Base-by-base conservation (phyloP, 306 rosid genomes). In the Trichosanthes truncata region DNA sequence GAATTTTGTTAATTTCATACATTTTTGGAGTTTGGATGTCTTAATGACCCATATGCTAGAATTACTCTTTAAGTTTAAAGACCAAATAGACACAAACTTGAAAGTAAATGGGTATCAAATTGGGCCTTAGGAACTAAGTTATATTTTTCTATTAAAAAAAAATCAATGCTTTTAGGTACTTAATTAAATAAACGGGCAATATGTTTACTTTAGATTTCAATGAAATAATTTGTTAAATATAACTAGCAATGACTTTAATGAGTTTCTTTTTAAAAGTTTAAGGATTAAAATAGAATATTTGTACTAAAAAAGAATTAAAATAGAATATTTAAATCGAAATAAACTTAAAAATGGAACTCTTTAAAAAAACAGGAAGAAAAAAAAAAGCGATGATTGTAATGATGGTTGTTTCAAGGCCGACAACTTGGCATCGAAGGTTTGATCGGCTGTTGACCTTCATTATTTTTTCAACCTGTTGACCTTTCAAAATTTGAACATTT, bases 391-490 rank as follows among this genome's bases (percentile, higher is more conserved):
- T 31, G 3, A 36, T 38, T 66, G 23, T 66, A 36, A 67, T 4
- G 51, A 67, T 67, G 31, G 48, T 38, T 67, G 76, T 69, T 40
- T n/a, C 17, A 12, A 69, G 76, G 76, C 38, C 76, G 76, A 69
- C 76, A 69, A 69, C 76, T 55, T 43, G 76, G 76, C 21, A 43
- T 21, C 5, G 31, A 69, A 69, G 35, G 36, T 69, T 43, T 69
- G 76, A 69, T 43, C 35, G 48, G 55, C 53, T 5, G 56, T 72
- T 45, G 57, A 72, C 77, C 57, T 45, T 72, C 9, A 38, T 40
- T 68, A 5, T 68, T 36, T 18, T 68, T 40, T 40, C 75, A n/a
- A 40, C 52, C 52, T 68, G 31, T 68, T 45, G 77, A 25, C 77
- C 38, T 48, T 45, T 72, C 57, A 45, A 43, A 71, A 25, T 6